Base-by-base conservation (phyloP, 345 rosid species). In the Gossypium turneri region DNA sequence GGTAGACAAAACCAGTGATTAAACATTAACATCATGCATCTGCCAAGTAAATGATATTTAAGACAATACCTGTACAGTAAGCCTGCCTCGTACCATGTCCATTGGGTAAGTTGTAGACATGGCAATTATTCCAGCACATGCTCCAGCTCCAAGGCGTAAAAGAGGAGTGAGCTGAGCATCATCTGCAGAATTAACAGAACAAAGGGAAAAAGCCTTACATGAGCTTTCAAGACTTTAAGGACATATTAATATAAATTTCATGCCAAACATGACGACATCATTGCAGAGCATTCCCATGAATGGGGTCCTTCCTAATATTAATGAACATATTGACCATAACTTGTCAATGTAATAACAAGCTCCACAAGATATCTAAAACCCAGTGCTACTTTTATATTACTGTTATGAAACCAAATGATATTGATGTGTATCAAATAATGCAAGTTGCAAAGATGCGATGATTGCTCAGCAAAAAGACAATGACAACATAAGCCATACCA, bases 71-170 rank as follows among this genome's bases (percentile, higher is more conserved):
- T 95, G 99, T 38, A 95, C 99, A 67, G 99, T 95, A 74, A 95
- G 79, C 90, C 99, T 89, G 63, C 99, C 99, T 47, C 99, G 89
- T 64, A 93, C 99, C 99, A 95, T 80, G 79, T 95, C 99, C 99
- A 95, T 91, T 1, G 99, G 99, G 85, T 95, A 95, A 34, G 99
- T 95, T 55, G 97, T 98, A 66, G 99, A 95, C 99, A 95, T 95
- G 78, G 98, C 99, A 82, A 95, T 93, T 81, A 95, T 95, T 78
- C 99, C 99, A 85, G 99, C 99, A 81, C 94, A 90, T 38, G 99
- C 99, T 66, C 99, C 99, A 84, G 98, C 99, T 80, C 98, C 99
- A 82, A 95, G 99, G 74, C 99, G 97, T 81, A 93, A 76, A 81
- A 95, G 29, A 75, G 99, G 98, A 83, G 97, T 91, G 74, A 95